A percentile compares a stretch with the other conserved stretches of the same genome.
phyloP scores from a whole-genome alignment of 345 rosid genomes.

The Boechera divaricarpa region DNA sequence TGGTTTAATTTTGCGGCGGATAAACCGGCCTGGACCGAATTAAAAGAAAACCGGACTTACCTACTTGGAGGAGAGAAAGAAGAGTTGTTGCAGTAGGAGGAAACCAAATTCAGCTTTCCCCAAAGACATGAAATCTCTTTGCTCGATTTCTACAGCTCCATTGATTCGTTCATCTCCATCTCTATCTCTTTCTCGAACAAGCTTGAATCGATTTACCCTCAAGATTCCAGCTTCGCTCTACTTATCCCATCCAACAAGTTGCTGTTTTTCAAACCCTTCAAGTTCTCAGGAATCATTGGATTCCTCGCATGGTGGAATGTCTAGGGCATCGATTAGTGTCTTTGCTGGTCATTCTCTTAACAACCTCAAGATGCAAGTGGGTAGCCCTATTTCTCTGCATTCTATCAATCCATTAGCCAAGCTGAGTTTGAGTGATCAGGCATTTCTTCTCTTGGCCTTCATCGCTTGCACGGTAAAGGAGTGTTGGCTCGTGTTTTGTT shows the following conservation, averaged over 20 bases:
- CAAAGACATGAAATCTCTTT: constrained; percentile 49
- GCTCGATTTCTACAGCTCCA: constrained; percentile 41
- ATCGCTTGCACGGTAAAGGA: constrained; percentile 76
- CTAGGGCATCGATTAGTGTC: constrained; percentile 35
- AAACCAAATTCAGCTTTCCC: constrained; percentile 9
- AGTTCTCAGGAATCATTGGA: constrained; percentile 19
- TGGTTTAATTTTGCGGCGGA: not conserved
- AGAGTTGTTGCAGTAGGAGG: not conserved
- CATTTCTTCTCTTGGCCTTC: constrained; percentile 75
- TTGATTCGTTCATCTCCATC: constrained; percentile 34
- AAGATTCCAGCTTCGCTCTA: constrained; percentile 37
- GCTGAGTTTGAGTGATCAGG: constrained; percentile 70
- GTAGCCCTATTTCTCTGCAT: constrained; percentile 53
- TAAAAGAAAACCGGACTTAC: constrained; percentile 13
- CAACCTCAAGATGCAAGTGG: constrained; percentile 58
- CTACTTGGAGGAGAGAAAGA: not conserved
- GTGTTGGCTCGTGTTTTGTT: not conserved
- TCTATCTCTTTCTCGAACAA: constrained; percentile 22
- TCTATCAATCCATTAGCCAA: constrained; percentile 49
- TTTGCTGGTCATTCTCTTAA: constrained; percentile 44
- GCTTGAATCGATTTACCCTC: constrained; percentile 34
- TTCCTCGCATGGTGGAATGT: constrained; percentile 19
- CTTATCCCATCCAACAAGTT: constrained; percentile 22
- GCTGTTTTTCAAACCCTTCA: constrained; percentile 42
- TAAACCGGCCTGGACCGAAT: constrained; percentile 1